Evolutionary conservation across 192 early-diverging fungal species (phyloP), one percentile per base, ranked within the genome.

Genomic region (Coemansia sp.): DNA sequence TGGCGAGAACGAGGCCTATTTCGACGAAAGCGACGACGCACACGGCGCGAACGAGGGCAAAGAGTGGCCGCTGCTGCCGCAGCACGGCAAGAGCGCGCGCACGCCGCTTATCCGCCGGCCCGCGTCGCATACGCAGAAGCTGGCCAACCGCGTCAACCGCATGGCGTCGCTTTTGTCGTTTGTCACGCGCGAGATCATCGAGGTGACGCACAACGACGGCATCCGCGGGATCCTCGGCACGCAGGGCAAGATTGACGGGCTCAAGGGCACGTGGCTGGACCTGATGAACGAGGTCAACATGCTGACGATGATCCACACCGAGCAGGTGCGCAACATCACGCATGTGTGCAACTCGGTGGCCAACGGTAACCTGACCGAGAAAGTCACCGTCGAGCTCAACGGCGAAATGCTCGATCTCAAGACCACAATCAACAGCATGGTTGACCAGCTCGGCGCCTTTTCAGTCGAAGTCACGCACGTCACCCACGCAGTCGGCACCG

Each of bases 141-240:
- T 80, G 31, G 77, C 71, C 14, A 80, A 73, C 54, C 66, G 71
- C 44, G 71, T 80, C 43, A 80, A 80, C 56, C 62, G 67, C 59
- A 80, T 80, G 77, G 67, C 71, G 2, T 80, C 77, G 55, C 66
- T 80, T 14, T 53, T 80, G 40, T 60, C 62, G 10, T 69, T 57
- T 73, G 67, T 80, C 29, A 69, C 77, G 8, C 55, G 53, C 38
- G 85, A 88, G 56, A 84, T 91, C 10, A 84, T 85, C 14, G 81
- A 84, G 33, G 89, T 91, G 4, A 82, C 87, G 5, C 80, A 82
- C 48, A 88, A 88, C 65, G 87, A 89, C 46, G 89, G 87, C 22
- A 82, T 82, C 0, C 82, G 87, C 59, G 90, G 90, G 5, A 76
- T 70, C 30, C 59, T 91, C 5, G 90, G 88, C 14, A 84, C 81